These are phyloP conservation scores for Oxyria digyna DNA, from an alignment of 148 eudicot species.

Conservation along the genomic window DNA sequence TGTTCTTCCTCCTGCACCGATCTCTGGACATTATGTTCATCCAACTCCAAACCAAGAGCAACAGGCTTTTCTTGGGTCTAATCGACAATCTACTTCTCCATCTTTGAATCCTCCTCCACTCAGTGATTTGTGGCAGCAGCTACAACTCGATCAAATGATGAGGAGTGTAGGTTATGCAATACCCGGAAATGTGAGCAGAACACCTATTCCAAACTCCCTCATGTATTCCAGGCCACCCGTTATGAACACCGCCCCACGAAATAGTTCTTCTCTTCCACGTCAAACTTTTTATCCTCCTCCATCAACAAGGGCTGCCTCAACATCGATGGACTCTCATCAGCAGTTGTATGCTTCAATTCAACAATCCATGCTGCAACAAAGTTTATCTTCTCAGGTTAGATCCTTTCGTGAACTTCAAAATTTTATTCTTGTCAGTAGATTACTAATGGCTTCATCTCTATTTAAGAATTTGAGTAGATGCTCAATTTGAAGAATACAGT, in stretches of 20 bases:
- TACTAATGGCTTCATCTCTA: neutral
- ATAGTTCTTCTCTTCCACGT: constrained; percentile 21
- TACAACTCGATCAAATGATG: constrained; percentile 12
- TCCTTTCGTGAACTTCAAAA: neutral
- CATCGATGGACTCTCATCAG: constrained; percentile 14
- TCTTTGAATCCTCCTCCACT: constrained; percentile 16
- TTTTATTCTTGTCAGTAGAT: no score
- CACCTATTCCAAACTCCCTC: constrained; percentile 17
- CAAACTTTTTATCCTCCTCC: constrained; percentile 14
- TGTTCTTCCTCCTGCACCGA: constrained; percentile 13
- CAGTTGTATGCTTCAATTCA: constrained; percentile 23
- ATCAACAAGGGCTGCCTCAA: constrained; percentile 2
- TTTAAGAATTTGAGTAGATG: neutral
- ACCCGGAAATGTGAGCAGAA: constrained; percentile 33
- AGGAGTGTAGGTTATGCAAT: constrained; percentile 26
- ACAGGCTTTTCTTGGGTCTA: constrained; percentile 39
- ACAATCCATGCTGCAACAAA: constrained; percentile 20
- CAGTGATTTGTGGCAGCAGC: constrained; percentile 29
- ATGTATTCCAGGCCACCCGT: constrained; percentile 25
- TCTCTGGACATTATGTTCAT: constrained; percentile 13
- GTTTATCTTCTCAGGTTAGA: constrained; percentile 25
- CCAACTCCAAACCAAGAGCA: no score
- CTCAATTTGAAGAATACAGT: neutral
- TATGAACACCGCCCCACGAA: constrained; percentile 12
- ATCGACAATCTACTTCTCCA: constrained; percentile 11